phyloP scores from a whole-genome alignment of 352 stramenopile genomes.

The Globisporangium radiosum region DNA sequence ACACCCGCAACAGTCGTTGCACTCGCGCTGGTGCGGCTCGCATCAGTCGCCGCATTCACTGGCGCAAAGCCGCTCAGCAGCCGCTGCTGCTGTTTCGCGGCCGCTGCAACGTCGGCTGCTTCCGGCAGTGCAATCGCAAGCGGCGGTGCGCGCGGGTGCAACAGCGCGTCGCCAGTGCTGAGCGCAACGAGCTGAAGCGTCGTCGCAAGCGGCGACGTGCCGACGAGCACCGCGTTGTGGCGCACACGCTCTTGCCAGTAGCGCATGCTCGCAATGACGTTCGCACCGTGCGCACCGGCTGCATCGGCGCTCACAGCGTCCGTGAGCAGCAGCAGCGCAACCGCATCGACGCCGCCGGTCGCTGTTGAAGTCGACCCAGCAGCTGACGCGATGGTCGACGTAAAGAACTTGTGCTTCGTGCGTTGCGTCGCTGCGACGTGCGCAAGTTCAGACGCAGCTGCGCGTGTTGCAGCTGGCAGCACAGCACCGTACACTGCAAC shows the following conservation, averaged over 20 bases:
- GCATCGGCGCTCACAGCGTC: conserved; percentile 46
- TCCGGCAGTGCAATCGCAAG: conserved; percentile 50
- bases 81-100: conserved; percentile 9
- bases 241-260: conserved; percentile 35
- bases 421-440: conserved; percentile 35
- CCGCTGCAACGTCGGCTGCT: conserved; percentile 15
- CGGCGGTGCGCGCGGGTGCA: conserved; percentile 69
- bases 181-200: conserved; percentile 48
- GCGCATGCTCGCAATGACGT: conserved; percentile 47
- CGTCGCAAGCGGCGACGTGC: conserved; percentile 20
- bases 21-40: background rate
- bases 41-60: background rate
- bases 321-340: conserved; percentile 48
- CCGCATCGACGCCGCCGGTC: conserved; percentile 23
- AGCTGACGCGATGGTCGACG: background rate
- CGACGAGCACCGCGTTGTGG: conserved; percentile 13
- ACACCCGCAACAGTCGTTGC: conserved; percentile 7
- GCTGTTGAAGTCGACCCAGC: background rate
- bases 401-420: conserved; percentile 15
- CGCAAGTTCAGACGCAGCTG: conserved; percentile 34
- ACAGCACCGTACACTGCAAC: conserved; percentile 58
- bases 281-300: conserved; percentile 42
- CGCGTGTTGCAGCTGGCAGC: conserved; percentile 35
- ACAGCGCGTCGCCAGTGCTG: conserved; percentile 54
- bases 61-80: background rate